Evolutionary conservation across 306 rosid species (phyloP).

Genomic region (Prunus dulcis): DNA sequence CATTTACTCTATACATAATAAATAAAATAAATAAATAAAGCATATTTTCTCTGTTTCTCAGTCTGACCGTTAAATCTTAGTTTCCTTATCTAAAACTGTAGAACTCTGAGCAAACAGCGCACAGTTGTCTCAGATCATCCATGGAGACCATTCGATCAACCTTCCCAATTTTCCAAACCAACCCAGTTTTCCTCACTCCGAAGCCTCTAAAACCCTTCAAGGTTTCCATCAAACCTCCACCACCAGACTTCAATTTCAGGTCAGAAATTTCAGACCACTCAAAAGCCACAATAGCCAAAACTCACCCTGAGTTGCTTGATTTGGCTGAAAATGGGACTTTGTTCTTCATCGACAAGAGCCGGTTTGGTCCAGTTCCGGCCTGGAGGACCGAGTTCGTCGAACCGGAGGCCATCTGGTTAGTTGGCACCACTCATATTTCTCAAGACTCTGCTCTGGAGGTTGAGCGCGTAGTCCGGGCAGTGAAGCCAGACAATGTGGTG

Average conservation of each 20-base stretch:
- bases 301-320: constrained; percentile 75
- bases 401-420: constrained; percentile 68
- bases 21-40: not conserved
- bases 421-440: constrained; percentile 68
- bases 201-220: constrained; percentile 35
- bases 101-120: not conserved
- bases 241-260: constrained; percentile 70
- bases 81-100: not conserved
- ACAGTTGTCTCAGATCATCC: constrained; percentile 10
- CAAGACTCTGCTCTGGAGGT: constrained; percentile 59
- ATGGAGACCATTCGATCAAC: constrained; percentile 56
- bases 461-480: constrained; percentile 59
- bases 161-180: constrained; percentile 47
- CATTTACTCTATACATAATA: not conserved
- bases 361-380: constrained; percentile 69
- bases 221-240: constrained; percentile 65
- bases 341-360: constrained; percentile 69
- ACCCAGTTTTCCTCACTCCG: constrained; percentile 33
- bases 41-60: not conserved
- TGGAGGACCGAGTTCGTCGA: constrained; percentile 79
- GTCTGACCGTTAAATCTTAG: not conserved
- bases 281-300: constrained; percentile 48
- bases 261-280: constrained; percentile 48
- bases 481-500: constrained; percentile 76
- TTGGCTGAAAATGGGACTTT: constrained; percentile 67